phyloP scores from a whole-genome alignment of 2,329 filamentous ascomycete species.

The Canariomyces notabilis region DNA sequence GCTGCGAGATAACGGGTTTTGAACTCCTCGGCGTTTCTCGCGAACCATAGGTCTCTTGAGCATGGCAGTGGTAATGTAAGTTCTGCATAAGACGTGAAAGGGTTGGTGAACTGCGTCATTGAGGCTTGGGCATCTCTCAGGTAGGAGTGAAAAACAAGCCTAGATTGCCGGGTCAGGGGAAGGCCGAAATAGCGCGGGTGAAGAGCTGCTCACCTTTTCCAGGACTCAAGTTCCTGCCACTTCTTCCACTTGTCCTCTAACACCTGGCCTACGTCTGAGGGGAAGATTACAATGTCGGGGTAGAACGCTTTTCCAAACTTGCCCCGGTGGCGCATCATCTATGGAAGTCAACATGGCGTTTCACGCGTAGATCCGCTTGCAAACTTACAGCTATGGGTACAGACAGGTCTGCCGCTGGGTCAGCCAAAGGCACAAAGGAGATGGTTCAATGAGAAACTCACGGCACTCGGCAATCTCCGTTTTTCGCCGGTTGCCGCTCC shows the following conservation, averaged over 20 bases:
- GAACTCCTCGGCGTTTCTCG: conserved; percentile 59
- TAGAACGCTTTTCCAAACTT: conserved; percentile 55
- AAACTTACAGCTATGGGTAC: conserved; percentile 25
- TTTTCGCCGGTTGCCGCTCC: conserved; percentile 51
- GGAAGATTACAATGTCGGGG: conserved; percentile 44
- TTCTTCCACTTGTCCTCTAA: conserved; percentile 60
- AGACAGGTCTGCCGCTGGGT: conserved; percentile 20
- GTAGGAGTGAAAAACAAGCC: conserved; percentile 60
- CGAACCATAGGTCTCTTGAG: conserved; percentile 59
- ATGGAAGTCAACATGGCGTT: conserved; percentile 20
- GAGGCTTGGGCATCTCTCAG: conserved; percentile 62
- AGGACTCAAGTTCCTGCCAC: conserved; percentile 62
- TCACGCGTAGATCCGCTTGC: neutral
- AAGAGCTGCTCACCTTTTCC: conserved; percentile 47
- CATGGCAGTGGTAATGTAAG: conserved; percentile 61
- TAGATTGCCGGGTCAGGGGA: conserved; percentile 23
- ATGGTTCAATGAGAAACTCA: conserved; percentile 25
- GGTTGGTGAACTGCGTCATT: conserved; percentile 60
- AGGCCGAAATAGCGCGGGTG: too few species aligned
- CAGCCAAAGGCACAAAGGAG: neutral
- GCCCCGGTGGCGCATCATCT: conserved; percentile 52
- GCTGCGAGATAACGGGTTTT: conserved; percentile 52
- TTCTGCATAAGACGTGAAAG: conserved; percentile 64
- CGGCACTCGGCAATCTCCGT: conserved; percentile 54
- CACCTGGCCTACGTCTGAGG: conserved; percentile 50